Evolutionary conservation across 306 rosid species (phyloP).

Genomic region (Clitoria ternatea): DNA sequence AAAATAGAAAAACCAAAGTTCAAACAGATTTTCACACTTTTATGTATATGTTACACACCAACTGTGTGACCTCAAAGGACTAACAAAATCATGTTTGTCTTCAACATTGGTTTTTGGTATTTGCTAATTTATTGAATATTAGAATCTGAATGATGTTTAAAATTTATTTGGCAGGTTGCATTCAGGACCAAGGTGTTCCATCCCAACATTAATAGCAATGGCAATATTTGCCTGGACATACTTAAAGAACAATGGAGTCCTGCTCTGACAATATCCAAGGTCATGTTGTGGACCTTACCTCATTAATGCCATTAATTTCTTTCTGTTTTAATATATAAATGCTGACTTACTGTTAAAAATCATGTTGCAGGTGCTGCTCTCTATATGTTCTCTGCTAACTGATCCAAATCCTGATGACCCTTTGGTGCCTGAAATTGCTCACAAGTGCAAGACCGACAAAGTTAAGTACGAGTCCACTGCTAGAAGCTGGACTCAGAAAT

Average conservation of each 20-base stretch:
- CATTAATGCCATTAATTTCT: background rate
- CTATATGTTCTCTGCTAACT: constrained; percentile 78
- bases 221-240: constrained; percentile 87
- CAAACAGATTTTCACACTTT: no score
- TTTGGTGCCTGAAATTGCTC: constrained; percentile 91
- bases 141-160: constrained; percentile 6
- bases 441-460: constrained; percentile 78
- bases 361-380: constrained; percentile 66
- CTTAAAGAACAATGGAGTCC: constrained; percentile 99
- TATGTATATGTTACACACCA: no score
- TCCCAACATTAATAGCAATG: constrained; percentile 85
- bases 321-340: background rate
- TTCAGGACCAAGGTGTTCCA: constrained; percentile 91
- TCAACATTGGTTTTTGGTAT: background rate
- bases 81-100: background rate
- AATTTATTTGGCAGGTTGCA: constrained; percentile 59
- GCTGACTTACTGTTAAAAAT: constrained; percentile 4
- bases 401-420: constrained; percentile 97
- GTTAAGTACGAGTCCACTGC: constrained; percentile 74
- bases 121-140: background rate
- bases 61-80: no score
- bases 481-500: constrained; percentile 91
- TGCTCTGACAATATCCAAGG: constrained; percentile 95
- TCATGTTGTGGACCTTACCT: constrained; percentile 17
- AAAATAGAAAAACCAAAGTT: no score